Conservation (phyloP, 176 grass and related monocot genomes). For the Triticum aestivum region IWGSC_CS_RefSeq_v2.1 NC_057809.1:438268901-438269400, state of each 20-base stretch:
- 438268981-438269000: not conserved
- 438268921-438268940: not conserved
- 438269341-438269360: constrained; percentile 90
- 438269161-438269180: too few relatives aligned
- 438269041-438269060: too few relatives aligned
- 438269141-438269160: too few relatives aligned
- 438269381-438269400: constrained; percentile 70
- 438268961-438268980: not conserved
- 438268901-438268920: too few relatives aligned
- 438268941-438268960: constrained; percentile 3
- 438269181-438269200: too few relatives aligned
- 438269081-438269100: too few relatives aligned
- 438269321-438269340: constrained; percentile 97
- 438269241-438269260: not conserved
- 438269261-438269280: not conserved
- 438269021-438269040: not conserved
- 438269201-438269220: not conserved
- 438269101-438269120: too few relatives aligned
- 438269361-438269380: constrained; percentile 91
- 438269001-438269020: not conserved
- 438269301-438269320: not conserved
- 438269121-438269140: too few relatives aligned
- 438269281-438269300: not conserved
- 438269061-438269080: too few relatives aligned
- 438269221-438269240: not conserved